Base-by-base conservation (phyloP, 257 asterid species). In the Nyctanthes arbortristis region DNA sequence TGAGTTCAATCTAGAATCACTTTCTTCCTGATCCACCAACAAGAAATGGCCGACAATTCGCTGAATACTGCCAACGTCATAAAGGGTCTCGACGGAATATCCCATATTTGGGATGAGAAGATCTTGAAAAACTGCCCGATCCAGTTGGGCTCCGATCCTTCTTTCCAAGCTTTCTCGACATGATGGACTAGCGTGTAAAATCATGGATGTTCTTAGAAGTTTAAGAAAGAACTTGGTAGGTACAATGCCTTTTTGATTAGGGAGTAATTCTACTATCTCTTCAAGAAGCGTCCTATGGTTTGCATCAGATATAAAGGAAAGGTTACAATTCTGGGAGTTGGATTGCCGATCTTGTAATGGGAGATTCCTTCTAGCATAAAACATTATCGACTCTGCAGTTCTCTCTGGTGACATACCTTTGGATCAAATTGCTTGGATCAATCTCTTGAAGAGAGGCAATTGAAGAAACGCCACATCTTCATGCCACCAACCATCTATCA, bases 41-140 rank as follows among this genome's bases (percentile, higher is more conserved):
- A 82, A 55, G 84, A 84, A 84, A 74, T 84, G 77, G 68, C 78
- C 78, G 9, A 82, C 75, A 1, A 84, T 84, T 55, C 87, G 69
- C 45, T 79, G 85, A 31, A 82, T 77, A 59, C 85, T 79, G 43
- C 80, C 90, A 22, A 82, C 70, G n/a, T 82, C 87, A 16, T 84
- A 78, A 25, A 80, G 73, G 4, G 87, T 84, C 64, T 84, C 90
- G 8, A 40, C 73, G 1, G 70, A 65, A 24, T 74, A 71, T 1
- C 84, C 78, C 34, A 73, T 75, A 47, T 82, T 84, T 2, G 85
- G 90, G 55, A 84, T 78, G 16, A 84, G 78, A 33, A 84, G 76
- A 68, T 82, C 90, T 18, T 80, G 76, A 66, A 82, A 4, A 13
- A 16, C 31, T 0, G 84, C 90, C 47, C 75, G 73, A 59, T 84